phyloP scores from a whole-genome alignment of 495 filamentous ascomycete species.

The Tetracladium setigerum region DNA sequence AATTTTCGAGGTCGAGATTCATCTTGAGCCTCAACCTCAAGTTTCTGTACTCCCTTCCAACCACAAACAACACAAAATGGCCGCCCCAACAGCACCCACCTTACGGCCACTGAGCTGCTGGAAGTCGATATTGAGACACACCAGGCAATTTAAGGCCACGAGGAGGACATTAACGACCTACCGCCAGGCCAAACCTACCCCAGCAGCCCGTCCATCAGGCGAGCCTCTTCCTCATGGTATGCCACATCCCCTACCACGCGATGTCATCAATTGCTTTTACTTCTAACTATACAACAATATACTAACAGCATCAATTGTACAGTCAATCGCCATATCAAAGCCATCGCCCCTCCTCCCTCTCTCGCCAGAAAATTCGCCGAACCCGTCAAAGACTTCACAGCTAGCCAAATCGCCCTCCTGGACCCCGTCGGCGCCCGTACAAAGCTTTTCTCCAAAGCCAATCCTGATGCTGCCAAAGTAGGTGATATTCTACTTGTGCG shows the following conservation, averaged over 20 bases:
- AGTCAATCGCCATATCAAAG: conserved; percentile 38
- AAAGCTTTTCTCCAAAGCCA: conserved; percentile 68
- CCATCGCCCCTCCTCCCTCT: conserved; percentile 44
- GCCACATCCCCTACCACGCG: neutral
- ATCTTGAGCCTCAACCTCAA: conserved; percentile 8
- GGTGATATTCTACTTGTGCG: conserved; percentile 90
- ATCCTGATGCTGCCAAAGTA: conserved; percentile 62
- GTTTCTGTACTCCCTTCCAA: conserved; percentile 3
- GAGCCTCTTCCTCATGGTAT: conserved; percentile 20
- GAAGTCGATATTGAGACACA: conserved; percentile 46
- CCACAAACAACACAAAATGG: conserved; percentile 40
- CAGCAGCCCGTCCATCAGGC: conserved; percentile 11
- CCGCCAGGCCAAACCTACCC: conserved; percentile 22
- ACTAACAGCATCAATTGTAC: neutral
- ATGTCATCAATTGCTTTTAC: conserved; percentile 19
- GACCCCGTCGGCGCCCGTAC: conserved; percentile 79
- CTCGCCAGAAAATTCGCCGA: conserved; percentile 38
- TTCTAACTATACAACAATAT: neutral
- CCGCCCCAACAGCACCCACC: conserved; percentile 39
- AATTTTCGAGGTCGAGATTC: conserved; percentile 8
- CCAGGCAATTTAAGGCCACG: conserved; percentile 26
- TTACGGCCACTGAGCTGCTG: conserved; percentile 63
- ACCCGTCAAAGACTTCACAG: conserved; percentile 54
- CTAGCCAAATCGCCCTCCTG: conserved; percentile 58
- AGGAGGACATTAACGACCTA: conserved; percentile 20